These are phyloP conservation scores for Corymbia citriodora DNA, from an alignment of 441 rosid genomes.

Conservation along the genomic window DNA sequence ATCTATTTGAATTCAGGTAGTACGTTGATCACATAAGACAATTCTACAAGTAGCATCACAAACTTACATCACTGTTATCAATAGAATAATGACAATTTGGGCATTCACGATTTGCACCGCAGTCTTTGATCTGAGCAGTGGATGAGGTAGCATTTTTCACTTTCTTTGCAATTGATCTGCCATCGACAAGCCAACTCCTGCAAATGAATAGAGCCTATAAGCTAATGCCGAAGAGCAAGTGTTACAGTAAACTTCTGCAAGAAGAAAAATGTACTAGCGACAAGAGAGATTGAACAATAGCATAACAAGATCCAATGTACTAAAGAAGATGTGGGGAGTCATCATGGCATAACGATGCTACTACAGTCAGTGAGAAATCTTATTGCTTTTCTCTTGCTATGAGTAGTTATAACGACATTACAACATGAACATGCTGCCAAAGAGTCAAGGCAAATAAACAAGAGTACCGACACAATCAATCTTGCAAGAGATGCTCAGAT, in stretches of 20 bases:
- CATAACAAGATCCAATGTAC: neutral
- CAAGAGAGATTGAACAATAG: neutral
- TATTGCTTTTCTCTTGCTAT: neutral
- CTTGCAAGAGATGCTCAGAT: neutral
- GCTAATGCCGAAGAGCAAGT: neutral
- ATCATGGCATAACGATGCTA: neutral
- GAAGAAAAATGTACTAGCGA: neutral
- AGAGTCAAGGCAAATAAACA: neutral
- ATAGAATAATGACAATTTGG: conserved; percentile 65
- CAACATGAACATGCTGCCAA: neutral
- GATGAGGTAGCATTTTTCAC: conserved; percentile 52
- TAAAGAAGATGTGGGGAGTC: neutral
- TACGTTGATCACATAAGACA: neutral
- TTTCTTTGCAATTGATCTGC: conserved; percentile 67
- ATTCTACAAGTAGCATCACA: neutral
- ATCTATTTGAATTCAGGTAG: neutral
- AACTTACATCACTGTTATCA: conserved; percentile 78
- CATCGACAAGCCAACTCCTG: conserved; percentile 83
- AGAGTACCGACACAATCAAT: neutral
- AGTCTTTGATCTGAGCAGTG: conserved; percentile 52
- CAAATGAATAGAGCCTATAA: neutral
- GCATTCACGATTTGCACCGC: conserved; percentile 63
- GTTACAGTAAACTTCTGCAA: neutral
- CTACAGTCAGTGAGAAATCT: neutral
- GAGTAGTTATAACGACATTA: neutral